phyloP scores from a whole-genome alignment of 352 stramenopile species.

The Phytophthora agathidicida region DNA sequence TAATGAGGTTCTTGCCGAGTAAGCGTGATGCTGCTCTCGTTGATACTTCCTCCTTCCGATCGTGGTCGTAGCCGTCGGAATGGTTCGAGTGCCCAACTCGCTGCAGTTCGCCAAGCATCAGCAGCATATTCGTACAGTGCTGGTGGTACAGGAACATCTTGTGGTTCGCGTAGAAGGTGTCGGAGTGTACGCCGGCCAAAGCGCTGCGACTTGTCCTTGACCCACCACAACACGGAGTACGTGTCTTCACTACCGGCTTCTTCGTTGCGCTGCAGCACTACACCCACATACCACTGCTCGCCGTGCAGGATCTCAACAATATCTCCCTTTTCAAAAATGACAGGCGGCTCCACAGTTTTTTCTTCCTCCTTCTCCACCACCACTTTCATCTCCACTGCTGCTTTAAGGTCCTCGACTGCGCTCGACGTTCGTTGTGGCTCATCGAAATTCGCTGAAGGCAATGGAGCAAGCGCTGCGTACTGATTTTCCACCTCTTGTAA shows the following conservation, averaged over 20 bases:
- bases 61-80: constrained; percentile 46
- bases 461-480: constrained; percentile 56
- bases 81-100: constrained; percentile 50
- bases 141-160: constrained; percentile 29
- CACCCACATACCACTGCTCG: constrained; percentile 66
- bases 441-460: constrained; percentile 21
- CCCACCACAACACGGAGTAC: constrained; percentile 86
- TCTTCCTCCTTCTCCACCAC: neutral
- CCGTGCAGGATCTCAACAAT: constrained; percentile 67
- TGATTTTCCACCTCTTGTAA: constrained; percentile 58
- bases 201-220: constrained; percentile 80
- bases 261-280: constrained; percentile 66
- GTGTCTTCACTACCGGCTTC: constrained; percentile 42
- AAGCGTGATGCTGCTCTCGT: neutral
- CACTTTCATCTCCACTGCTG: neutral
- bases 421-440: neutral
- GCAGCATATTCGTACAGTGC: constrained; percentile 63
- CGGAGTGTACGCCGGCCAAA: constrained; percentile 61
- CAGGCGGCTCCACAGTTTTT: neutral
- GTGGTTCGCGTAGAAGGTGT: constrained; percentile 55
- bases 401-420: constrained; percentile 2
- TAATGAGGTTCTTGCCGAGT: constrained; percentile 10
- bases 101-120: constrained; percentile 52
- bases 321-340: constrained; percentile 60
- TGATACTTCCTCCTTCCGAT: constrained; percentile 20